phyloP scores from a whole-genome alignment of 2,329 filamentous ascomycete species.

The Penicillium brasilianum region DNA sequence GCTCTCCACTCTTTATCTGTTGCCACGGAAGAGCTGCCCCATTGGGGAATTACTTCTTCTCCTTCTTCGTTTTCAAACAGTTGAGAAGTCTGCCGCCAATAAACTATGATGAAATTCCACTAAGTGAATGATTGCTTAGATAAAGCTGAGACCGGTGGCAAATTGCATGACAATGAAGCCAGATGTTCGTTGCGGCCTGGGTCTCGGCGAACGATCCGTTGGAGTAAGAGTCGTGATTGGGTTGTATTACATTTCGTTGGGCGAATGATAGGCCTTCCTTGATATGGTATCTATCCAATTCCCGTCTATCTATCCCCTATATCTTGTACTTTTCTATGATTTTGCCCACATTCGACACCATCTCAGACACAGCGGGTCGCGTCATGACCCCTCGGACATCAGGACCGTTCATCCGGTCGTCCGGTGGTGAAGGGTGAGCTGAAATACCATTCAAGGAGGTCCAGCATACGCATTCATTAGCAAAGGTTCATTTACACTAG shows the following conservation, averaged over 20 bases:
- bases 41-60: no score
- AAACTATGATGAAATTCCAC: no score
- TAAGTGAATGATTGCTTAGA: no score
- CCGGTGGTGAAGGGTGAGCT: conserved; percentile 13
- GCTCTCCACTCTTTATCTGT: no score
- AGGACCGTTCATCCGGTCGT: not conserved
- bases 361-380: conserved; percentile 11
- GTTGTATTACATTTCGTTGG: conserved; percentile 18
- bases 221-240: conserved; percentile 12
- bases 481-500: conserved; percentile 15
- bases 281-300: conserved; percentile 13
- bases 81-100: no score
- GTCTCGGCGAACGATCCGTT: conserved; percentile 6
- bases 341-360: conserved; percentile 8
- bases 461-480: conserved; percentile 21
- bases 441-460: conserved; percentile 18
- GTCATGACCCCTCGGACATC: conserved; percentile 13
- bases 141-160: no score
- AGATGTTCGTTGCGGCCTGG: conserved; percentile 1
- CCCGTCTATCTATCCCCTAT: conserved; percentile 16
- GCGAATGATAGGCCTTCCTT: conserved; percentile 10
- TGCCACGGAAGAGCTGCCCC: no score
- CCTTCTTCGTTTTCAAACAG: no score
- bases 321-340: not conserved
- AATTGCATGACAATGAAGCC: conserved; percentile 14